Evolutionary conservation across 2,329 filamentous ascomycete genomes (phyloP), one percentile per base, ranked within the genome.

Genomic region (Phialemoniopsis sp.): DNA sequence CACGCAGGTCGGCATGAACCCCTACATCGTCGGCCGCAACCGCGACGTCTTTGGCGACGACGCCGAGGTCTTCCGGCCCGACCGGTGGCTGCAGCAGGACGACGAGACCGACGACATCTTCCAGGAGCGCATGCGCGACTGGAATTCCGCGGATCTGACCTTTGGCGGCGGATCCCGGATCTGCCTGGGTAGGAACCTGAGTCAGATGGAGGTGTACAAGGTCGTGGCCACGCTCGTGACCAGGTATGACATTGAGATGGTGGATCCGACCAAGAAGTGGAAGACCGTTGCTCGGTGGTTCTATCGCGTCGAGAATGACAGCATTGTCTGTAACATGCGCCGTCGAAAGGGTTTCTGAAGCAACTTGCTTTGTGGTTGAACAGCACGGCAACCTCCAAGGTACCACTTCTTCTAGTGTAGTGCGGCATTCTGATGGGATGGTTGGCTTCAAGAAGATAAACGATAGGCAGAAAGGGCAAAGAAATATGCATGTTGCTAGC

Each of bases 51-150:
- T 68, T 47, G 73, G 70, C 0, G 46, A 56, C 0, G 67, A 76
- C 41, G 60, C 64, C 0, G 60, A 73, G 15, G 42, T 46, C 0
- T 77, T 68, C 45, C 55, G 57, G 2, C 70, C 72, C 0, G 71
- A 72, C 35, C 57, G 73, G 4, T 78, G 72, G 71, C 50, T 77
- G 8, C 53, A 49, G 26, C 41, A 48, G 4, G 48, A 54, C 5
- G 44, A 39, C 3, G 66, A 70, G 46, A 57, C 42, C 5, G 50
- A 56, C 1, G 57, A 55, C 7, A 49, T 44, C 13, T 68, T 60
- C 32, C 42, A 58, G 30, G 41, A 47, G 19, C 56, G 68, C 3
- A 52, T 62, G 29, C 45, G 49, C 8, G 44, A 46, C 6, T 69
- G 67, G 62, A 64, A 64, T 32, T 53, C 58, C 21, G 47, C 59